Percentiles rank a stretch among this genome's conserved stretches.
These are phyloP conservation scores for Beta vulgaris DNA, from an alignment of 148 eudicot species.

Conservation along the genomic window DNA sequence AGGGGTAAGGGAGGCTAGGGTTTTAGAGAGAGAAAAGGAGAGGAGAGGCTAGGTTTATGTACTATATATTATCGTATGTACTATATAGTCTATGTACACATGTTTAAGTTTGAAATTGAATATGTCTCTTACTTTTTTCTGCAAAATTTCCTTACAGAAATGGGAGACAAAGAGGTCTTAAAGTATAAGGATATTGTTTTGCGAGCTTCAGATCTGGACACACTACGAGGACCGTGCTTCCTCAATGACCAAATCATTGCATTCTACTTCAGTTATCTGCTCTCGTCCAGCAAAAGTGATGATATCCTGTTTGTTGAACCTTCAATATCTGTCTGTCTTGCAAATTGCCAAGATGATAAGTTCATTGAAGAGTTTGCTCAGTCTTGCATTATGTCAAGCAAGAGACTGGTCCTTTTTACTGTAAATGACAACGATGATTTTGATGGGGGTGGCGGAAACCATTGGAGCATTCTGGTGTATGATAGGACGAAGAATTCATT, in stretches of 20 bases:
- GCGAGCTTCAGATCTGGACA: constrained; percentile 16
- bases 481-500: constrained; percentile 10
- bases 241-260: constrained; percentile 19
- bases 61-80: too few species aligned
- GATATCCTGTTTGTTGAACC: constrained; percentile 9
- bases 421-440: constrained; percentile 14
- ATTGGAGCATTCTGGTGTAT: constrained; percentile 22
- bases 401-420: constrained; percentile 15
- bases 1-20: too few species aligned
- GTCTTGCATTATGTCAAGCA: constrained; percentile 11
- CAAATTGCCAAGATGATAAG: constrained; percentile 7
- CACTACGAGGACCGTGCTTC: constrained; percentile 7
- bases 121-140: too few species aligned
- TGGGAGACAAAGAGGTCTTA: constrained; percentile 7
- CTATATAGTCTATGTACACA: too few species aligned
- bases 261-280: constrained; percentile 11
- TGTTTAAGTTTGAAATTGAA: too few species aligned
- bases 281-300: not conserved
- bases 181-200: constrained; percentile 14
- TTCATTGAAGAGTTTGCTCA: not conserved
- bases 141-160: too few species aligned
- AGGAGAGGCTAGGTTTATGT: too few species aligned
- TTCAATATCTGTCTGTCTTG: not conserved
- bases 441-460: constrained; percentile 4
- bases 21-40: too few species aligned